Conservation (phyloP, 2,329 filamentous ascomycete genomes). For the Dissoconium aciculare region DNA sequence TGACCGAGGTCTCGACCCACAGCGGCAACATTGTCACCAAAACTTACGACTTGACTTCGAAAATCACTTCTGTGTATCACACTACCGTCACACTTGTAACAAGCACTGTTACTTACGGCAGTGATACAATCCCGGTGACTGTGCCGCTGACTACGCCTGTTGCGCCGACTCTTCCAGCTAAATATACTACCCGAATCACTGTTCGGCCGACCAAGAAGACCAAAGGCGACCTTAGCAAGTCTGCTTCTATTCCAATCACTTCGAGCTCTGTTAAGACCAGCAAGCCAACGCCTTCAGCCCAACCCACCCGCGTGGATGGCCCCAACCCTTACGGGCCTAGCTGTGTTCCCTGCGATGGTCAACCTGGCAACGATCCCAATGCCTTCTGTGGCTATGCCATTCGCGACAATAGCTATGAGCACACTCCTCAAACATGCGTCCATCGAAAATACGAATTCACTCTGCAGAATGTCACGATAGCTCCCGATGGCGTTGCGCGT, state of each 20-base stretch:
- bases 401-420: conserved; percentile 23
- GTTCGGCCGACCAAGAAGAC: neutral
- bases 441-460: conserved; percentile 20
- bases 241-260: neutral
- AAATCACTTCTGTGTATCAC: conserved; percentile 3
- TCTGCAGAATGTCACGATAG: conserved; percentile 27
- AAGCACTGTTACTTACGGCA: neutral
- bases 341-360: conserved; percentile 19
- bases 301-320: neutral
- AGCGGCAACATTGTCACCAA: conserved; percentile 3
- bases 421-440: conserved; percentile 25
- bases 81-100: conserved; percentile 3
- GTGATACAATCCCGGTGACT: neutral
- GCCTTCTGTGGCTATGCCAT: conserved; percentile 24
- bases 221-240: neutral
- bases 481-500: conserved; percentile 29
- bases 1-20: conserved; percentile 3
- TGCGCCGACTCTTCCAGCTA: neutral
- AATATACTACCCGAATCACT: no score
- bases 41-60: conserved; percentile 6
- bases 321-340: conserved; percentile 6
- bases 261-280: neutral
- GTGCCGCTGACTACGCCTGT: neutral
- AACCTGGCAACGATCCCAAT: conserved; percentile 18
- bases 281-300: neutral